Evolutionary conservation across 768 basidiomycete species (phyloP), one percentile per base, ranked within the genome.

Genomic region (Serendipita sp.): DNA sequence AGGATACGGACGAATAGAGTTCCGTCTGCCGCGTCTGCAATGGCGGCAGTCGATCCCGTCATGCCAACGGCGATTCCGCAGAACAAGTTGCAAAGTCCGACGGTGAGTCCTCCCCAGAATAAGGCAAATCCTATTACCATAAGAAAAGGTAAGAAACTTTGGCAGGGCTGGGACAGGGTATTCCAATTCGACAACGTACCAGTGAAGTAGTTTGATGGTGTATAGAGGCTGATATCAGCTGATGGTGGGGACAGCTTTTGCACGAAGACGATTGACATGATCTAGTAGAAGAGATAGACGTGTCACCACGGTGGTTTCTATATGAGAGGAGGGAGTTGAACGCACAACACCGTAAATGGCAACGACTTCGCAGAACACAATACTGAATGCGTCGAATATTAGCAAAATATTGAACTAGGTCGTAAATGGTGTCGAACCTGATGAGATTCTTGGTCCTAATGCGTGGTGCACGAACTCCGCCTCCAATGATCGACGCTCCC

Each of bases 341-440:
- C 88, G 66, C 75, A 93, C 91, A 63, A 92, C 90, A 65, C 89
- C 96, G 76, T 98, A 98, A 72, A 99, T 98, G 66, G 95, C 96
- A 34, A 99, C 94, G 71, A 97, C 96, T 78, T 98, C 95, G 75
- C 95, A 97, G 80, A 98, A 97, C 71, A 99, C 97, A 78, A 98
- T 92, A 69, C 95, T 97, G 71, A 10, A 1, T 15, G 32, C 24
- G 24, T 53, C 7, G 16, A 53, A 24, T 53, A 34, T 45, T 18
- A 48, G 30, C 34, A 32, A 35, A 18, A 16, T 37, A 10, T 30
- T 7, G 34, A 13, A 10, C 63, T 3, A 1, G 1, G 0, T 3
- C 34, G 45, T n/a, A 46, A 4, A 28, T 13, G 7, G 24, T 3
- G 24, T 71, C 81, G 63, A 60, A 92, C 93, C 91, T 93, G 70